These are phyloP conservation scores for Candida gigantensis DNA, from an alignment of 1,139 yeast species.

Conservation along the genomic window DNA sequence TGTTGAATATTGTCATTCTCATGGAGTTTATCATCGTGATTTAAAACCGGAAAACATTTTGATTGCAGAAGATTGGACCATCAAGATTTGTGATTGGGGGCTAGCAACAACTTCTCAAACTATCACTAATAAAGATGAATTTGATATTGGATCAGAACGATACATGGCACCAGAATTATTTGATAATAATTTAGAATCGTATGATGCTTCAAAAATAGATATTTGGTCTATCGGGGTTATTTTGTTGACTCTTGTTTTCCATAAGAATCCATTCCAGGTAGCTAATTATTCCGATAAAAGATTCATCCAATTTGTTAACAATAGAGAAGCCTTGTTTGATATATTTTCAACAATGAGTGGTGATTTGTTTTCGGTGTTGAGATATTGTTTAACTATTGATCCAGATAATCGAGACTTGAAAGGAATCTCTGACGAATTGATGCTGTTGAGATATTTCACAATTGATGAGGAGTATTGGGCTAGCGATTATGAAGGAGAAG, in stretches of 20 bases:
- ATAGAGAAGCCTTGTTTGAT: slow-evolving; percentile 88
- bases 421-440: slow-evolving; percentile 60
- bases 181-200: slow-evolving; percentile 58
- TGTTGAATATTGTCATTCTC: slow-evolving; percentile 71
- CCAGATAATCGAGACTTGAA: slow-evolving; percentile 79
- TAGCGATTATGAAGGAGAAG: slow-evolving; percentile 31
- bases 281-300: slow-evolving; percentile 86
- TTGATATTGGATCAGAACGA: slow-evolving; percentile 91
- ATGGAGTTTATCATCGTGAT: slow-evolving; percentile 80
- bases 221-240: slow-evolving; percentile 93
- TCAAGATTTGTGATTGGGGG: slow-evolving; percentile 91
- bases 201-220: slow-evolving; percentile 87
- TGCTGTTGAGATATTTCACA: slow-evolving; percentile 67
- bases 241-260: slow-evolving; percentile 81
- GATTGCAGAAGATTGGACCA: slow-evolving; percentile 75
- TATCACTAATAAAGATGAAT: slow-evolving; percentile 58
- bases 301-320: slow-evolving; percentile 82
- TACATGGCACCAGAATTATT: slow-evolving; percentile 97
- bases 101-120: slow-evolving; percentile 68
- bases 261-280: slow-evolving; percentile 83
- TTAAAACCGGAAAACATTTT: slow-evolving; percentile 88
- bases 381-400: slow-evolving; percentile 78
- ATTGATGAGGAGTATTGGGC: slow-evolving; percentile 75
- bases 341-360: slow-evolving; percentile 87
- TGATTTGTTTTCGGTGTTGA: slow-evolving; percentile 80